A percentile compares a stretch with the other conserved stretches of the same genome.
These are phyloP conservation scores for Hirschfeldia incana DNA, from an alignment of 345 rosid genomes.

Conservation along the genomic window DNA sequence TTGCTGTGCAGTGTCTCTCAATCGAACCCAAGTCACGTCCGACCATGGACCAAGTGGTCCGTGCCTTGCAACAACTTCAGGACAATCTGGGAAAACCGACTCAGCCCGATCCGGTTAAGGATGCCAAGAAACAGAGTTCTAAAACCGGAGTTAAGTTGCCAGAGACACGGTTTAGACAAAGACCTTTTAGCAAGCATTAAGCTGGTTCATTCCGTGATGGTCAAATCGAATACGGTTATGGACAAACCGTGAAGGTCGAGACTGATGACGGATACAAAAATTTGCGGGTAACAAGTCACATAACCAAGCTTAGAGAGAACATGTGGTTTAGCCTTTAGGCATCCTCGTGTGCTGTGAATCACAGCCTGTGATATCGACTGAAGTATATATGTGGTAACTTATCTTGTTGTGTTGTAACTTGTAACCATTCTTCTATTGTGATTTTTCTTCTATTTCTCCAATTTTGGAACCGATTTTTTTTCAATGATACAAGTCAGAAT, in stretches of 20 bases:
- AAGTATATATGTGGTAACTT: constrained; percentile 17
- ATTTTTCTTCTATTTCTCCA: neutral
- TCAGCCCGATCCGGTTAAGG: constrained; percentile 25
- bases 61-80: constrained; percentile 58
- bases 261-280: neutral
- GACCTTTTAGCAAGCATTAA: neutral
- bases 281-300: neutral
- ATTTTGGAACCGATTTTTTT: neutral
- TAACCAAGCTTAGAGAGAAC: constrained; percentile 19
- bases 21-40: constrained; percentile 75
- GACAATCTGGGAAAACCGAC: constrained; percentile 43
- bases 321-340: constrained; percentile 2
- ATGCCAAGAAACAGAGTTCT: constrained; percentile 26
- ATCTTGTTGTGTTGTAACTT: constrained; percentile 20
- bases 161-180: constrained; percentile 21
- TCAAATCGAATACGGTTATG: neutral
- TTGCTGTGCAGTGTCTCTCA: constrained; percentile 76
- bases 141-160: constrained; percentile 16
- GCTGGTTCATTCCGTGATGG: neutral
- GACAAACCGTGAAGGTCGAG: constrained; percentile 18
- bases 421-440: constrained; percentile 8
- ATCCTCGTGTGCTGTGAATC: constrained; percentile 17
- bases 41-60: constrained; percentile 71
- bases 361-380: constrained; percentile 13
- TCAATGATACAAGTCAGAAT: neutral